These are phyloP conservation scores for Thuja plicata DNA, from an alignment of 83 land plant species.

Conservation along the genomic window DNA sequence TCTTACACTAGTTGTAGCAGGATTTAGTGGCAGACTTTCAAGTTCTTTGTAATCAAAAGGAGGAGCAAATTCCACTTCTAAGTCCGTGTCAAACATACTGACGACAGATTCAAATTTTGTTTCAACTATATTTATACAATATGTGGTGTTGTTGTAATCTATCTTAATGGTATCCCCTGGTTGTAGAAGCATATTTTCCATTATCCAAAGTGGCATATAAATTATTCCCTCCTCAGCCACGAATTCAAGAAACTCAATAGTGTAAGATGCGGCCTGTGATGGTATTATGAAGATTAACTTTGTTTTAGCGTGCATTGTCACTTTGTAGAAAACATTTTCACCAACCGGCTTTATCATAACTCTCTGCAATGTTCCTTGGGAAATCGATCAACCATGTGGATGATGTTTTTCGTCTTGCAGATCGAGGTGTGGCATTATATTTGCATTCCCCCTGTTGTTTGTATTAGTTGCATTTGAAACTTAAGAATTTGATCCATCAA, in stretches of 20 bases:
- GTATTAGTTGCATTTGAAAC: too few relatives aligned
- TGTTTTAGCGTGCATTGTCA: too few relatives aligned
- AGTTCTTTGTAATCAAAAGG: conserved; percentile 74
- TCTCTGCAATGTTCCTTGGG: too few relatives aligned
- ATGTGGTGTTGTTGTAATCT: conserved; percentile 43
- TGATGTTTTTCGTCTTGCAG: too few relatives aligned
- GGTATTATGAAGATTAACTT: conserved; percentile 36
- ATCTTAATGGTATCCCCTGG: conserved; percentile 65
- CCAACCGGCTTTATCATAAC: too few relatives aligned
- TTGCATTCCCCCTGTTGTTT: too few relatives aligned
- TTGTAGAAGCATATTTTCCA: conserved; percentile 27
- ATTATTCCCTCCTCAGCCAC: conserved; percentile 64
- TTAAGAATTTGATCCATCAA: too few relatives aligned
- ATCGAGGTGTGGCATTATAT: too few relatives aligned
- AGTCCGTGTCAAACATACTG: conserved; percentile 62
- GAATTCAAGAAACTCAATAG: conserved; percentile 76
- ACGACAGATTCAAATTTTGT: conserved; percentile 52
- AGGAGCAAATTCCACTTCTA: conserved; percentile 79
- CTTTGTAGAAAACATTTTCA: too few relatives aligned
- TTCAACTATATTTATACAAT: conserved; percentile 6
- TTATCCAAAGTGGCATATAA: conserved; percentile 50
- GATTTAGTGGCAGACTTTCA: conserved; percentile 10
- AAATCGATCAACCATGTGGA: too few relatives aligned
- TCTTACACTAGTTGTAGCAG: too few relatives aligned
- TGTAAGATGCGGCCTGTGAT: conserved; percentile 40